Conservation (phyloP, 352 stramenopile genomes). For the Phytophthora rubi region DNA sequence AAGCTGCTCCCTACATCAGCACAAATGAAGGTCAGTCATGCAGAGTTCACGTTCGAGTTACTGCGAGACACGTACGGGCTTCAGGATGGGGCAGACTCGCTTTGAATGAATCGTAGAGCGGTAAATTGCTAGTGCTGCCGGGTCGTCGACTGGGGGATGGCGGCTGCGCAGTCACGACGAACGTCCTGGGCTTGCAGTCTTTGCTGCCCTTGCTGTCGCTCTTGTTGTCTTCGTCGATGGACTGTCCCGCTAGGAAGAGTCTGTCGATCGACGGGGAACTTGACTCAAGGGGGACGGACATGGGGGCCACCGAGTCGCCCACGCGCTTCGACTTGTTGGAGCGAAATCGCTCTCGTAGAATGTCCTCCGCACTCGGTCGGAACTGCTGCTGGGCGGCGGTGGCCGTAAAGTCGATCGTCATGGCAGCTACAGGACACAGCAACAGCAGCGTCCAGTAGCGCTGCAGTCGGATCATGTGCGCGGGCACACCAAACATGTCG, state of each 20-base stretch:
- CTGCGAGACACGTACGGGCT: constrained; percentile 27
- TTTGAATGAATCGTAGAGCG: constrained; percentile 30
- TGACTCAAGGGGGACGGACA: constrained; percentile 7
- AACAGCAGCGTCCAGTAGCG: constrained; percentile 67
- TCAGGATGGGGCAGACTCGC: constrained; percentile 12
- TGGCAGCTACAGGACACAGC: constrained; percentile 52
- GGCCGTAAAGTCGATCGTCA: constrained; percentile 52
- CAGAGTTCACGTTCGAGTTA: not conserved
- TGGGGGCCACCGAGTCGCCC: constrained; percentile 25
- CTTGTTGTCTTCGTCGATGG: constrained; percentile 23
- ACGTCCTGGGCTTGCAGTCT: constrained; percentile 11
- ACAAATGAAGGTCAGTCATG: constrained; percentile 6
- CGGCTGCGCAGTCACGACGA: constrained; percentile 23
- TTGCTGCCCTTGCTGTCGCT: constrained; percentile 18
- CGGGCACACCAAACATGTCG: constrained; percentile 67
- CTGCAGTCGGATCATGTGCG: constrained; percentile 44
- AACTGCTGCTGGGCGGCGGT: constrained; percentile 56
- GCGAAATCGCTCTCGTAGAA: constrained; percentile 60
- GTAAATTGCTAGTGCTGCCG: constrained; percentile 29
- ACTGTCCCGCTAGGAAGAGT: constrained; percentile 35
- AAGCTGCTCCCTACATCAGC: constrained; percentile 37
- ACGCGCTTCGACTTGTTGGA: constrained; percentile 27
- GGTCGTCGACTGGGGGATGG: constrained; percentile 18
- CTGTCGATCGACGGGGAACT: constrained; percentile 24
- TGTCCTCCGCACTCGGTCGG: constrained; percentile 57